Conservation (phyloP, 2,329 filamentous ascomycete species). For the Fusarium buxicola region DNA sequence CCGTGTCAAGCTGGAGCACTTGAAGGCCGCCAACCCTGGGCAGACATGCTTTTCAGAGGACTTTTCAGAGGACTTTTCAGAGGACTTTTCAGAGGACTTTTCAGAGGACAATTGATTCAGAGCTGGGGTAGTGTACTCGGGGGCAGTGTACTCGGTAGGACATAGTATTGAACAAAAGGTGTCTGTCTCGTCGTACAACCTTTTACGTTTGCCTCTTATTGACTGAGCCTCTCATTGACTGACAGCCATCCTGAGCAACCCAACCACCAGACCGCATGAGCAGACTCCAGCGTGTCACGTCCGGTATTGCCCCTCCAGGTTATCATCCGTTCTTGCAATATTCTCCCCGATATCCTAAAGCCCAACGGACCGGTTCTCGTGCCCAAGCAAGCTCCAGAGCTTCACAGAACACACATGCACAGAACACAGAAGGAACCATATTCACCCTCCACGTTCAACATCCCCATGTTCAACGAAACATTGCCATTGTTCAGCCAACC, state of each 20-base stretch:
- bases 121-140: neutral
- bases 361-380: slow-evolving; percentile 14
- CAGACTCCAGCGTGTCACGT: slow-evolving; percentile 10
- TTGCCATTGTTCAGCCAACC: slow-evolving; percentile 15
- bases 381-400: slow-evolving; percentile 2
- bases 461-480: slow-evolving; percentile 27
- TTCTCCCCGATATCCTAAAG: neutral
- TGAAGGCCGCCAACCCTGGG: too few relatives aligned
- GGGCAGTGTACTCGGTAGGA: slow-evolving; percentile 9
- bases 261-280: neutral
- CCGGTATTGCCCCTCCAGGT: slow-evolving; percentile 12
- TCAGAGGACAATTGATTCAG: neutral
- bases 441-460: slow-evolving; percentile 18
- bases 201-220: slow-evolving; percentile 25
- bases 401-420: slow-evolving; percentile 12
- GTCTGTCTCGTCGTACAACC: slow-evolving; percentile 20
- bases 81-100: too few relatives aligned
- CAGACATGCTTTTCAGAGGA: too few relatives aligned
- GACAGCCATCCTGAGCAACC: slow-evolving; percentile 6
- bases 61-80: too few relatives aligned
- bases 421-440: slow-evolving; percentile 5
- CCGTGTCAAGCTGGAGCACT: slow-evolving; percentile 22
- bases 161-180: slow-evolving; percentile 16
- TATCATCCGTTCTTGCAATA: slow-evolving; percentile 14
- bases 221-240: slow-evolving; percentile 31